A percentile compares a stretch with the other conserved stretches of the same genome.
Conservation (phyloP, 495 filamentous ascomycete genomes). For the Penicillium daleae region DNA sequence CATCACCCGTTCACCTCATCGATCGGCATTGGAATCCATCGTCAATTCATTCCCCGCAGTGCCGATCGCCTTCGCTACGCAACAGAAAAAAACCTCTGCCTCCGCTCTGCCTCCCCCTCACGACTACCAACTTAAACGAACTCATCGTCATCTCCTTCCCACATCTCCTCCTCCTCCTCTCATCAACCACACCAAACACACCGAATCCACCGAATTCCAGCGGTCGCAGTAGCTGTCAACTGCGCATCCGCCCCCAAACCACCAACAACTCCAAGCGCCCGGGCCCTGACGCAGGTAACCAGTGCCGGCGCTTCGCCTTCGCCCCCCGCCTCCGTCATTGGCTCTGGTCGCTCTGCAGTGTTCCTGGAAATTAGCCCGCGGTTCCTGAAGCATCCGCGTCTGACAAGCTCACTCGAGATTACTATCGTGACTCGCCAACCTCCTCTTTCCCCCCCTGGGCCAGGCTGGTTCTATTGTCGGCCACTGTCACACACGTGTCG, state of each 20-base stretch:
- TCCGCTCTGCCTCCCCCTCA: slow-evolving; percentile 7
- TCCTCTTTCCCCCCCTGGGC: background rate
- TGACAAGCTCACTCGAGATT: background rate
- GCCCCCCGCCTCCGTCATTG: slow-evolving; percentile 21
- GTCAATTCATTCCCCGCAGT: slow-evolving; percentile 28
- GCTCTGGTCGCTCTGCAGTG: slow-evolving; percentile 28
- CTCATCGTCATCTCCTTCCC: background rate
- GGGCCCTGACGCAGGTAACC: slow-evolving; percentile 23
- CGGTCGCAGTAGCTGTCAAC: background rate
- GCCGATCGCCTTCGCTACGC: slow-evolving; percentile 28
- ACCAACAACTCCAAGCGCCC: slow-evolving; percentile 28
- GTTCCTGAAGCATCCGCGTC: slow-evolving; percentile 29
- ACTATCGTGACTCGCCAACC: background rate
- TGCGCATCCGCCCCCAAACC: slow-evolving; percentile 1
- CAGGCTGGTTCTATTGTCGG: slow-evolving; percentile 2
- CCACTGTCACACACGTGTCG: slow-evolving; percentile 12
- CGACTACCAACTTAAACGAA: background rate
- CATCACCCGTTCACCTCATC: slow-evolving; percentile 13
- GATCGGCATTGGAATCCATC: slow-evolving; percentile 24
- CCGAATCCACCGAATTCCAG: background rate
- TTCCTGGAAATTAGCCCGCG: slow-evolving; percentile 29
- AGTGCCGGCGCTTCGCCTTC: slow-evolving; percentile 29
- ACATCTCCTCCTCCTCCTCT: background rate
- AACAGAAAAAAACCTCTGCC: slow-evolving; percentile 18
- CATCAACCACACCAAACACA: background rate